Evolutionary conservation across 2,329 filamentous ascomycete genomes (phyloP).

Genomic region (Cordyceps fumosorosea): DNA sequence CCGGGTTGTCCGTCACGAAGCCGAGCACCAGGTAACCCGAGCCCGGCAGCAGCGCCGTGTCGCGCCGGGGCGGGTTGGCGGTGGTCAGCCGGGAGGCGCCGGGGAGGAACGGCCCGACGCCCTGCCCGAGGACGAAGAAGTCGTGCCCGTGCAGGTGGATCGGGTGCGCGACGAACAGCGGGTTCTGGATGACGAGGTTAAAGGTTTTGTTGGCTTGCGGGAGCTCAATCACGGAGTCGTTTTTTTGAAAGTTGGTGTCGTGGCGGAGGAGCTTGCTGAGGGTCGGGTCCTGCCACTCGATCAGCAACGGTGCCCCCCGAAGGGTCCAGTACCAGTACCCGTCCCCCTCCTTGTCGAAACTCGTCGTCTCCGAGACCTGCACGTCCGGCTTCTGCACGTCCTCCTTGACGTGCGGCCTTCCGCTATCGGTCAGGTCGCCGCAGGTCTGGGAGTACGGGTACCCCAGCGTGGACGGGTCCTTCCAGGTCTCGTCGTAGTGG

Average conservation of each 20-base stretch:
- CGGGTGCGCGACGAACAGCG: conserved; percentile 15
- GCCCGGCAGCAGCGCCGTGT: conserved; percentile 41
- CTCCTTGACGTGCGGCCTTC: neutral
- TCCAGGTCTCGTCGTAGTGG: neutral
- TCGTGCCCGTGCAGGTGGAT: conserved; percentile 21
- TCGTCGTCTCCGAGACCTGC: neutral
- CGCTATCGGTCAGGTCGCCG: neutral
- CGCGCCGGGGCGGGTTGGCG: conserved; percentile 44
- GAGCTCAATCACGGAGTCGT: neutral
- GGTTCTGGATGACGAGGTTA: conserved; percentile 16
- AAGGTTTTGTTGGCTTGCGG: conserved; percentile 14
- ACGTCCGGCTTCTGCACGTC: neutral
- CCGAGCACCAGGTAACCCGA: conserved; percentile 43
- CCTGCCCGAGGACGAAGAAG: conserved; percentile 16
- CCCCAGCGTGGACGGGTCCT: neutral
- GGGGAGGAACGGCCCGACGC: conserved; percentile 2
- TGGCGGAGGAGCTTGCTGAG: neutral
- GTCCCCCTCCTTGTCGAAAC: neutral
- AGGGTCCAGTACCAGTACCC: neutral
- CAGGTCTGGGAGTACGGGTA: neutral
- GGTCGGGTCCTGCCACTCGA: neutral
- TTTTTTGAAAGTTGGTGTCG: neutral
- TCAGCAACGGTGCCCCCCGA: neutral
- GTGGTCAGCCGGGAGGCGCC: neutral
- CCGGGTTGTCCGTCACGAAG: conserved; percentile 32